phyloP scores from a whole-genome alignment of 768 basidiomycete species.

The Pholiota conissans region DNA sequence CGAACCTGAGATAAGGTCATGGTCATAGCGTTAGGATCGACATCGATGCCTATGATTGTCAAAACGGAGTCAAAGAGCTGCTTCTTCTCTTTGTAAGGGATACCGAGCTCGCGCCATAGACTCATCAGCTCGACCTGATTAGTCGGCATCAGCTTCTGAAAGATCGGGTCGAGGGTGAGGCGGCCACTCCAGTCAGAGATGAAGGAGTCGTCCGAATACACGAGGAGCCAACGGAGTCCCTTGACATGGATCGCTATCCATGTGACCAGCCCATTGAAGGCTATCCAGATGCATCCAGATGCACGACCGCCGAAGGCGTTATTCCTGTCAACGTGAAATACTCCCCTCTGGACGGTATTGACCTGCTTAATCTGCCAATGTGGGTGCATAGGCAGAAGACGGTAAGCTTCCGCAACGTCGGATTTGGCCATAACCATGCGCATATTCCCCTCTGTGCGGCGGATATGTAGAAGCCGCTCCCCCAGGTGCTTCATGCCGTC shows the following conservation, averaged over 20 bases:
- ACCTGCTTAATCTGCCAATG: slow-evolving; percentile 43
- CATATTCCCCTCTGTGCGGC: neutral
- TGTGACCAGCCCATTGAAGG: slow-evolving; percentile 29
- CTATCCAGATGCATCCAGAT: slow-evolving; percentile 23
- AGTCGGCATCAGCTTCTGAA: slow-evolving; percentile 24
- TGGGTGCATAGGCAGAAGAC: slow-evolving; percentile 34
- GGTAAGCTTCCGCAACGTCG: slow-evolving; percentile 37
- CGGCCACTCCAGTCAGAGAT: neutral
- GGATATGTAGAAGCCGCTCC: slow-evolving; percentile 1
- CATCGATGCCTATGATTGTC: slow-evolving; percentile 37
- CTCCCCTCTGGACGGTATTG: slow-evolving; percentile 22
- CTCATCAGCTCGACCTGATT: slow-evolving; percentile 33
- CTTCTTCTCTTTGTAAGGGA: slow-evolving; percentile 39
- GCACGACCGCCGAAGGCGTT: slow-evolving; percentile 26
- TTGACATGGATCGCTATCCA: slow-evolving; percentile 33
- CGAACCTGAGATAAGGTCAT: slow-evolving; percentile 13
- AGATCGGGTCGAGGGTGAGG: slow-evolving; percentile 24
- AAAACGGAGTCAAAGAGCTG: slow-evolving; percentile 34
- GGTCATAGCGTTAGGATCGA: slow-evolving; percentile 33
- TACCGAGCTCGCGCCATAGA: slow-evolving; percentile 39
- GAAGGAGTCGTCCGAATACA: neutral
- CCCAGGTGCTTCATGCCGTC: slow-evolving; percentile 19
- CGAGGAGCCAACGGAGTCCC: no score
- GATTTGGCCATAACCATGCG: slow-evolving; percentile 30
- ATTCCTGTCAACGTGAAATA: slow-evolving; percentile 19